A percentile compares a stretch with the other conserved stretches of the same genome.
Evolutionary conservation across 2,329 filamentous ascomycete species (phyloP).

Genomic region (Ophiocordyceps robertsii): DNA sequence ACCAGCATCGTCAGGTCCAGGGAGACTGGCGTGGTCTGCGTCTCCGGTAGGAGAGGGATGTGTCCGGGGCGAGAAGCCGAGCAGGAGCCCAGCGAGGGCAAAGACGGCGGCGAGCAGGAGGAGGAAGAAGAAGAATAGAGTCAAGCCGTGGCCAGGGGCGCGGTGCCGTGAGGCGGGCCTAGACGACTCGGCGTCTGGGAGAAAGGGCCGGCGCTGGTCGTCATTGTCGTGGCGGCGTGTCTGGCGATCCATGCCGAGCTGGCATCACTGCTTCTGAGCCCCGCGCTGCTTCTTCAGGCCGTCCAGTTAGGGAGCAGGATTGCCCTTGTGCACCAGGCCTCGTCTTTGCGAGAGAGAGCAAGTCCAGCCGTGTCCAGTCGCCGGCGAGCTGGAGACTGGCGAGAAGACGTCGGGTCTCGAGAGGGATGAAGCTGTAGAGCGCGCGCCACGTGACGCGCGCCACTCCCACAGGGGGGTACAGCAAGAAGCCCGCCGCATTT

Average conservation of each 20-base stretch:
- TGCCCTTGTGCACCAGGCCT: too few relatives aligned
- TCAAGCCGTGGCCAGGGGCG: neutral
- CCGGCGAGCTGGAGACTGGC: too few relatives aligned
- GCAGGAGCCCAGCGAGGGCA: neutral
- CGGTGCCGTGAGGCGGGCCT: neutral
- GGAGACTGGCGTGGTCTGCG: too few relatives aligned
- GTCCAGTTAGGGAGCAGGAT: too few relatives aligned
- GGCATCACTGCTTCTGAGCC: neutral
- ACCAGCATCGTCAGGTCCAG: neutral
- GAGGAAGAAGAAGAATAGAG: neutral
- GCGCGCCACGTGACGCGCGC: too few relatives aligned
- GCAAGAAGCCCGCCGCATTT: too few relatives aligned
- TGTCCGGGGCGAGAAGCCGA: neutral
- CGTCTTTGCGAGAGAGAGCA: too few relatives aligned
- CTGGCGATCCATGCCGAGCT: neutral
- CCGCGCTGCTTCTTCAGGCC: too few relatives aligned
- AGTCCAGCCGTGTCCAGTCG: too few relatives aligned
- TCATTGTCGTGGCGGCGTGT: neutral
- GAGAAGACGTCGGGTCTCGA: too few relatives aligned
- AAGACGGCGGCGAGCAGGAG: neutral
- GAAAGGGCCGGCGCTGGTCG: neutral
- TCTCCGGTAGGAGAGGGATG: neutral
- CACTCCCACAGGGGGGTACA: too few relatives aligned
- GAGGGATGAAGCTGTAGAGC: too few relatives aligned
- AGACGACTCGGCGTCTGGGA: neutral